Percentiles rank a stretch among this genome's conserved stretches.
Conservation (phyloP, 2,329 filamentous ascomycete genomes). For the Aspergillus jensenii region DNA sequence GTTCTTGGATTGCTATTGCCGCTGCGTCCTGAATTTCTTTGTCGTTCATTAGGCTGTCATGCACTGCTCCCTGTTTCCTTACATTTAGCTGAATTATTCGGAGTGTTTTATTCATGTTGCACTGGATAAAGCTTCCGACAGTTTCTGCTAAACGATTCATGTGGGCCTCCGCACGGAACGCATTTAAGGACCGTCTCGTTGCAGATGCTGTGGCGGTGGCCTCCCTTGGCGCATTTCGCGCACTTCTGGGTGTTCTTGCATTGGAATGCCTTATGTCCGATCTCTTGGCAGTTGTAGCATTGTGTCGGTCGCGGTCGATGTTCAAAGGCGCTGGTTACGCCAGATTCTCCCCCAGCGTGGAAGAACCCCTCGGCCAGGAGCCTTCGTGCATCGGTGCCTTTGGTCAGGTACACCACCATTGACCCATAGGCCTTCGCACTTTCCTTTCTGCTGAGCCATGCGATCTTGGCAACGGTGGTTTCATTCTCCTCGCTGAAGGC, state of each 20-base stretch:
- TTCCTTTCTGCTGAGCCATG: constrained; percentile 24
- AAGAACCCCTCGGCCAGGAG: constrained; percentile 22
- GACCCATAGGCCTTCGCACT: constrained; percentile 20
- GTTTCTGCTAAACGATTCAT: constrained; percentile 17
- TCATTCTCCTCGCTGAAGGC: constrained; percentile 22
- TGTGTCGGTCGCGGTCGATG: constrained; percentile 22
- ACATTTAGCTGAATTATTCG: constrained; percentile 21
- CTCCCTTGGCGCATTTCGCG: no score
- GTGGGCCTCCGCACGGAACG: no score
- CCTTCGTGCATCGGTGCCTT: constrained; percentile 20
- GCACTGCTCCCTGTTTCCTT: constrained; percentile 19
- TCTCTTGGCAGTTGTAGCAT: constrained; percentile 28
- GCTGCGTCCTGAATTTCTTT: background rate
- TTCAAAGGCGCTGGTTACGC: constrained; percentile 19
- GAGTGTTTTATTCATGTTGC: constrained; percentile 19
- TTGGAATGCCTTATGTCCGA: no score
- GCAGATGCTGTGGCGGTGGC: no score
- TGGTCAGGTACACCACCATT: constrained; percentile 25
- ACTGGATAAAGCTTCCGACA: constrained; percentile 20
- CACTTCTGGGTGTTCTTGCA: no score
- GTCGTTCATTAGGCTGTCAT: constrained; percentile 21
- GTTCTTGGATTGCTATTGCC: constrained; percentile 13
- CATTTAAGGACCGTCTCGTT: no score
- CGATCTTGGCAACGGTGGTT: constrained; percentile 19
- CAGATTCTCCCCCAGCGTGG: constrained; percentile 20